These are phyloP conservation scores for Lactuca saligna DNA, from an alignment of 129 eudicot species.

Conservation along the genomic window DNA sequence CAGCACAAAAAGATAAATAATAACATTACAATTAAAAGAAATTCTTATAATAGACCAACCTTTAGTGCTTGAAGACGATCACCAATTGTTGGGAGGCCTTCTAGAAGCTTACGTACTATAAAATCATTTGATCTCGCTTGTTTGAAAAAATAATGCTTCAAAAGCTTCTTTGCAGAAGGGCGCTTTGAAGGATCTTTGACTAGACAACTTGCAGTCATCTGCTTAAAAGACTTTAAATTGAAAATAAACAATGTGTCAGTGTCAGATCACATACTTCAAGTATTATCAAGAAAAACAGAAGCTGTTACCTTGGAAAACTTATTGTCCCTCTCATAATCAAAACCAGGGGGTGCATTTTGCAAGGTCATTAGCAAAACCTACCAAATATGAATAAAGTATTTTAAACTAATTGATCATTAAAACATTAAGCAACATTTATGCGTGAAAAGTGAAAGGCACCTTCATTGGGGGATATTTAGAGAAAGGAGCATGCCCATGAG, in stretches of 20 bases:
- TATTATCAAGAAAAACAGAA: conserved; percentile 13
- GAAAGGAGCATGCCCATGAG: conserved; percentile 52
- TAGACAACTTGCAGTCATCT: conserved; percentile 53
- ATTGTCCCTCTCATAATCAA: conserved; percentile 34
- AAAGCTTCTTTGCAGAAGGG: conserved; percentile 41
- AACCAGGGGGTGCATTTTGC: conserved; percentile 45
- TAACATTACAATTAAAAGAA: not conserved
- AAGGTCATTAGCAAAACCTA: conserved; percentile 45
- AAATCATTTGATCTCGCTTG: conserved; percentile 51
- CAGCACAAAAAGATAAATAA: conserved; percentile 23
- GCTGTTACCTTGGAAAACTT: conserved; percentile 40
- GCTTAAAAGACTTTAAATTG: conserved; percentile 46
- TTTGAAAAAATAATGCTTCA: conserved; percentile 41
- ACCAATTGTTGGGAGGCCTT: conserved; percentile 79
- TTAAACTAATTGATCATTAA: conserved; percentile 6
- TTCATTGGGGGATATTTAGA: conserved; percentile 45
- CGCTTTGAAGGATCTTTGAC: conserved; percentile 50
- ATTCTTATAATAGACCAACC: conserved; percentile 39
- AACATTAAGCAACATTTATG: conserved; percentile 10
- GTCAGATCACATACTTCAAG: conserved; percentile 14
- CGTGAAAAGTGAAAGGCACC: conserved; percentile 19
- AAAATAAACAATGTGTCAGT: conserved; percentile 19
- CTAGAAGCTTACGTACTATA: conserved; percentile 47
- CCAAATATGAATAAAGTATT: conserved; percentile 11
- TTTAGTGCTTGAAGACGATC: conserved; percentile 73